Conservation (phyloP, 108 stramenopile genomes). For the Mediolabrus comicus region DNA sequence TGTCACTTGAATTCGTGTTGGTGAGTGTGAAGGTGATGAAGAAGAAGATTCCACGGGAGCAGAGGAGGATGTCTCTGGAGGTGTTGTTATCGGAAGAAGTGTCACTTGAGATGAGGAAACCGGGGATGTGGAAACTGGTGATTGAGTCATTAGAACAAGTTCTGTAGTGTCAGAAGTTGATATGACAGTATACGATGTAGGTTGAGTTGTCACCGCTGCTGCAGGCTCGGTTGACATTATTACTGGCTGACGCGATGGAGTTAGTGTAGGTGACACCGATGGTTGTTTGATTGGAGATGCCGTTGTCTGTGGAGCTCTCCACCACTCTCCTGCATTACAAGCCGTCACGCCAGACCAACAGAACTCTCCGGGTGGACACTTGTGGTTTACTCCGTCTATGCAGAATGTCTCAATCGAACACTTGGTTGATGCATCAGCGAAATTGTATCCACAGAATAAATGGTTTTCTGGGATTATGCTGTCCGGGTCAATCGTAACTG, state of each 20-base stretch:
- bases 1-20: neutral
- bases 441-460: conserved; percentile 31
- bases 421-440: conserved; percentile 14
- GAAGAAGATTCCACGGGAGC: neutral
- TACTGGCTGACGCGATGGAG: too few species aligned
- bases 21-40: neutral
- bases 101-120: neutral
- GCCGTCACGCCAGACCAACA: conserved; percentile 39
- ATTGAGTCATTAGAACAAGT: conserved; percentile 7
- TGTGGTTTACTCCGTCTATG: conserved; percentile 27
- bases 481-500: neutral
- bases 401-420: conserved; percentile 43
- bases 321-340: conserved; percentile 35
- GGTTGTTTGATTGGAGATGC: neutral
- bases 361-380: conserved; percentile 8
- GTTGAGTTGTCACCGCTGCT: neutral
- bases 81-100: neutral
- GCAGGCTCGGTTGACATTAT: neutral
- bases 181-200: neutral
- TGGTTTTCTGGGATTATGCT: conserved; percentile 12
- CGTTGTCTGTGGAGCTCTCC: neutral
- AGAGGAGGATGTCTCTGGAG: conserved; percentile 1
- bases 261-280: too few species aligned
- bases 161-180: neutral
- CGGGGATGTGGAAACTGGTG: neutral